A percentile compares a stretch with the other conserved stretches of the same genome.
Evolutionary conservation across 2,329 filamentous ascomycete species (phyloP).

Genomic region (Nannizzia gypsea): DNA sequence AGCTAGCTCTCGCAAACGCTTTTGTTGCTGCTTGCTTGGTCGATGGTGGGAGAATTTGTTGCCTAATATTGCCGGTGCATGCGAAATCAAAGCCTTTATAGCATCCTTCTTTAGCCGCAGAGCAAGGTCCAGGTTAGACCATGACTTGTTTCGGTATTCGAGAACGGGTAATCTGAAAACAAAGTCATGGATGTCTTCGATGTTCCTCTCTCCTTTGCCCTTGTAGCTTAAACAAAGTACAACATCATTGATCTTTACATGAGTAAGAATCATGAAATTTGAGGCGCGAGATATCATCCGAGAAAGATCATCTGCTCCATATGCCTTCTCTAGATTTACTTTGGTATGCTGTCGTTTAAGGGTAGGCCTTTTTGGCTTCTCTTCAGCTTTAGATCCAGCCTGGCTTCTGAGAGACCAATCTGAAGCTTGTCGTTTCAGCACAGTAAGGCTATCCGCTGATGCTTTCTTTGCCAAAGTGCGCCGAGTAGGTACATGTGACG

Average conservation of each 20-base stretch:
- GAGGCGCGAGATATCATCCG: slow-evolving; percentile 94
- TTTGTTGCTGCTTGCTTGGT: slow-evolving; percentile 67
- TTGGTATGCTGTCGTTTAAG: slow-evolving; percentile 35
- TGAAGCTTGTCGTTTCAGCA: slow-evolving; percentile 25
- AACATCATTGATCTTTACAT: slow-evolving; percentile 89
- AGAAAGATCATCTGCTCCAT: slow-evolving; percentile 74
- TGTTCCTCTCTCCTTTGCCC: slow-evolving; percentile 85
- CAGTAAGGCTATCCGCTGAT: slow-evolving; percentile 32
- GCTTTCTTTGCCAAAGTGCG: slow-evolving; percentile 28
- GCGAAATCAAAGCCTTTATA: slow-evolving; percentile 83
- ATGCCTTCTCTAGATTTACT: slow-evolving; percentile 36
- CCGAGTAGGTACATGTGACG: slow-evolving; percentile 21
- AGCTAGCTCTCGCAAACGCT: slow-evolving; percentile 70
- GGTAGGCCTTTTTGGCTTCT: slow-evolving; percentile 40
- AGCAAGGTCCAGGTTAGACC: slow-evolving; percentile 92
- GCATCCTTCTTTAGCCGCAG: slow-evolving; percentile 89
- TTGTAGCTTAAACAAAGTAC: slow-evolving; percentile 95
- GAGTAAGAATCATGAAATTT: slow-evolving; percentile 93
- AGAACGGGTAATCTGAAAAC: slow-evolving; percentile 91
- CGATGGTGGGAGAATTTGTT: slow-evolving; percentile 92
- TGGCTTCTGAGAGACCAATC: slow-evolving; percentile 28
- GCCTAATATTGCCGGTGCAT: slow-evolving; percentile 89
- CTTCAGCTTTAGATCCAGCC: slow-evolving; percentile 22
- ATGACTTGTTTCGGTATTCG: slow-evolving; percentile 97
- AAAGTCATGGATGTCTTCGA: slow-evolving; percentile 94